Conservation (phyloP, 768 basidiomycete species). For the Galerina sulciceps region DNA sequence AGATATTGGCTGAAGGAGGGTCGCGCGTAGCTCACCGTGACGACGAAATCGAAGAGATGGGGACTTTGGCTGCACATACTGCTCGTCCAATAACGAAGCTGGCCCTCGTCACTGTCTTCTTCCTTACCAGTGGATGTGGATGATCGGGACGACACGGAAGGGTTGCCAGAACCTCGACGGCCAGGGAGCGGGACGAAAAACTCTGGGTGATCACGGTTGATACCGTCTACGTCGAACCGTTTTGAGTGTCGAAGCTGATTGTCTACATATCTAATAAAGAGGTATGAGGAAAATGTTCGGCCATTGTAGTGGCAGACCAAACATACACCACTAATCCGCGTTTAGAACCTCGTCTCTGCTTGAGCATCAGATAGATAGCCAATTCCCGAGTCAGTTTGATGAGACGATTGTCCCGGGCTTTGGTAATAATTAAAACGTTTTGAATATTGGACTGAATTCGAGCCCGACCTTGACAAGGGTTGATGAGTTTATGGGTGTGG, state of each 20-base stretch:
- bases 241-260: conserved; percentile 85
- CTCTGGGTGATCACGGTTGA: conserved; percentile 84
- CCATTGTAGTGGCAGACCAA: not conserved
- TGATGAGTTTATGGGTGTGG: conserved; percentile 7
- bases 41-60: conserved; percentile 96
- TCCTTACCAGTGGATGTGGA: conserved; percentile 47
- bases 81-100: conserved; percentile 96
- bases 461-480: conserved; percentile 71
- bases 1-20: conserved; percentile 6
- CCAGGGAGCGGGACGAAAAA: conserved; percentile 82
- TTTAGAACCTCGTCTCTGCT: conserved; percentile 60
- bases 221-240: conserved; percentile 92
- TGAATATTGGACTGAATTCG: conserved; percentile 91
- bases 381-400: conserved; percentile 95
- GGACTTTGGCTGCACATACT: conserved; percentile 92
- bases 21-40: conserved; percentile 70
- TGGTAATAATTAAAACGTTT: conserved; percentile 93
- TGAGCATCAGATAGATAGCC: conserved; percentile 94
- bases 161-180: conserved; percentile 71
- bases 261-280: conserved; percentile 81
- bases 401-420: conserved; percentile 95
- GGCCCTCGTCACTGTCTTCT: conserved; percentile 76
- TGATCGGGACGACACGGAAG: conserved; percentile 61
- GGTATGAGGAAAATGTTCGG: conserved; percentile 9
- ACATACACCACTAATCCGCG: conserved; percentile 87